phyloP scores from a whole-genome alignment of 371 early-diverging fungal genomes.

The Mucor racemosus region DNA sequence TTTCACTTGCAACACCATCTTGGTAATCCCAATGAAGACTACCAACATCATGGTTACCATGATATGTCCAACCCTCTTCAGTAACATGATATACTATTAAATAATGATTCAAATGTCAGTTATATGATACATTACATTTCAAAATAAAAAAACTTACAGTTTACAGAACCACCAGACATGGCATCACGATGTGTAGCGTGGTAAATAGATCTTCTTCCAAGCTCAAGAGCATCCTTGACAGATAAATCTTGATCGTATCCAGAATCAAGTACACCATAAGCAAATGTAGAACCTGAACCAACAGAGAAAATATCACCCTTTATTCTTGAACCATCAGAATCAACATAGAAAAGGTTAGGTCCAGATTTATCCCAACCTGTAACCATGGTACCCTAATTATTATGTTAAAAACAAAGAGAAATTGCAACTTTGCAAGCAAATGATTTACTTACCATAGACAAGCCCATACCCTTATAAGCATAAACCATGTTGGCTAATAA shows the following conservation, averaged over 20 bases:
- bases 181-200: conserved; percentile 99
- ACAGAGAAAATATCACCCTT: conserved; percentile 96
- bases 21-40: conserved; percentile 84
- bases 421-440: neutral
- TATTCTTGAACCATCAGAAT: conserved; percentile 95
- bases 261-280: conserved; percentile 96
- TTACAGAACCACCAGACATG: conserved; percentile 97
- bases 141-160: conserved; percentile 57
- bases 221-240: conserved; percentile 93
- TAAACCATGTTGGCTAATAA: conserved; percentile 96
- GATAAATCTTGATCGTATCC: conserved; percentile 91
- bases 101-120: conserved; percentile 6
- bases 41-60: conserved; percentile 86
- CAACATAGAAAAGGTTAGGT: conserved; percentile 98
- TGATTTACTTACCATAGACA: conserved; percentile 82
- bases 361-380: conserved; percentile 99
- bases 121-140: neutral
- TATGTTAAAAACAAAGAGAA: neutral
- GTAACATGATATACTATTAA: conserved; percentile 90
- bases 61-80: conserved; percentile 90
- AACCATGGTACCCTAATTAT: conserved; percentile 95
- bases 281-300: conserved; percentile 98
- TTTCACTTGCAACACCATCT: conserved; percentile 49
- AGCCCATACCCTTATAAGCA: conserved; percentile 98
- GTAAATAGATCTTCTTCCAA: conserved; percentile 97